Conservation (phyloP, 208 protist species). For the Trypanosoma conorhini region DNA sequence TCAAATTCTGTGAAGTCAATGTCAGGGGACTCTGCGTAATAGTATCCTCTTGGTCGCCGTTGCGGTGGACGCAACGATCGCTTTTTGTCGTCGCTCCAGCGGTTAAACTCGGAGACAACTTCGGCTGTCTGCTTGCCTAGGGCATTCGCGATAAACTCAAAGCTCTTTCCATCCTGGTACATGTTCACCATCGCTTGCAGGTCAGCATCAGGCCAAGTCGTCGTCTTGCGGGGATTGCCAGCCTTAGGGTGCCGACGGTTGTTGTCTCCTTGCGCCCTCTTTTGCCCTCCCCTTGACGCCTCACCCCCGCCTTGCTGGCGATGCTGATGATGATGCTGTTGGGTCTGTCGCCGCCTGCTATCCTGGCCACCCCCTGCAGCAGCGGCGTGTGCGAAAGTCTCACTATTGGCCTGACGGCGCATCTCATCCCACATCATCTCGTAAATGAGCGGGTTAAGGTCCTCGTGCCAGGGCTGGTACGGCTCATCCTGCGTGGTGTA, state of each 20-base stretch:
- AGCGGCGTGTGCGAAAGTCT: constrained; percentile 28
- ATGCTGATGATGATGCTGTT: constrained; percentile 18
- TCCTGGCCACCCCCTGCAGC: constrained; percentile 17
- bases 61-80: constrained; percentile 25
- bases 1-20: constrained; percentile 39
- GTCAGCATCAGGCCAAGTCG: constrained; percentile 73
- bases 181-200: constrained; percentile 84
- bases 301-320: constrained; percentile 11
- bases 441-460: constrained; percentile 84
- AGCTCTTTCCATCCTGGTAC: constrained; percentile 92
- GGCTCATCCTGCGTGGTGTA: constrained; percentile 41
- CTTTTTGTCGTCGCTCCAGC: constrained; percentile 68
- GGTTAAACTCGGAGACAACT: constrained; percentile 84
- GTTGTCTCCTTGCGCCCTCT: constrained; percentile 16
- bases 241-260: constrained; percentile 15
- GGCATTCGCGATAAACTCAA: constrained; percentile 91
- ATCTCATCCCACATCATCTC: constrained; percentile 93
- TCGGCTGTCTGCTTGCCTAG: constrained; percentile 61
- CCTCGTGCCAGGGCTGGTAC: constrained; percentile 86
- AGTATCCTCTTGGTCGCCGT: constrained; percentile 35
- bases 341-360: constrained; percentile 16
- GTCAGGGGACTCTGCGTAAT: constrained; percentile 77
- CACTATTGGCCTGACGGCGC: constrained; percentile 66
- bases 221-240: constrained; percentile 33
- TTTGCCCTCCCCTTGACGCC: constrained; percentile 10